Evolutionary conservation across 73 alveolate species (phyloP), one percentile per base, ranked within the genome.

Genomic region (Paramecium primaurelia): DNA sequence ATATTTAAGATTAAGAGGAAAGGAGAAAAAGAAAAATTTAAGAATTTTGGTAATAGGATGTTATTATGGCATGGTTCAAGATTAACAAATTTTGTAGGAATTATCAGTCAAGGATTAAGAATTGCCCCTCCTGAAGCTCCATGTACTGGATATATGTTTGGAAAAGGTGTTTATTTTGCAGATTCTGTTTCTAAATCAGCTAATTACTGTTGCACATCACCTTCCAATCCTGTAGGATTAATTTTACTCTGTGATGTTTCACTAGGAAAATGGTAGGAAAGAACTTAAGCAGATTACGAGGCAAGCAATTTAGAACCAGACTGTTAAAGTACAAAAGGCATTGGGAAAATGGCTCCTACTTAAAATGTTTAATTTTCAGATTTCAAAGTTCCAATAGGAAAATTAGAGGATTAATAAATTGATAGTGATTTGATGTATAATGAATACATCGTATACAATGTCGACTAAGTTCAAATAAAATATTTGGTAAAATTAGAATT

Each of bases 121-220:
- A 97, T 98, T 51, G 99, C 99, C 10, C 99, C 99, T 6, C 99
- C 99, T 6, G 99, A 98, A 58, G 99, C 99, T 14, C 94, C 94
- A 18, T 83, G 93, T 18, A 92, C 98, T 54, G 99, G 99, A 16
- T 98, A 98, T 93, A 97, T 95, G 97, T 98, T 96, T 60, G 99
- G 99, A 14, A 98, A 98, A 84, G 99, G 99, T 9, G 97, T 97
- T 28, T 98, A 98, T 93, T 98, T 98, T 92, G 99, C 99, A 11
- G 99, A 98, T 95, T 85, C 97, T 95, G 97, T 96, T 20, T 92
- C 97, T 44, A 98, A 98, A 94, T 95, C 99, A 11, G 98, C 98
- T 18, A 93, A 93, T 84, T 97, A 96, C 92, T 97, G 98, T 87
- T 95, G 95, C 88, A 83, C 98, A 14, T 85, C 91, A 47, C 89